Evolutionary conservation across 2,329 filamentous ascomycete species (phyloP).

Genomic region (Magnaporthiopsis poae): DNA sequence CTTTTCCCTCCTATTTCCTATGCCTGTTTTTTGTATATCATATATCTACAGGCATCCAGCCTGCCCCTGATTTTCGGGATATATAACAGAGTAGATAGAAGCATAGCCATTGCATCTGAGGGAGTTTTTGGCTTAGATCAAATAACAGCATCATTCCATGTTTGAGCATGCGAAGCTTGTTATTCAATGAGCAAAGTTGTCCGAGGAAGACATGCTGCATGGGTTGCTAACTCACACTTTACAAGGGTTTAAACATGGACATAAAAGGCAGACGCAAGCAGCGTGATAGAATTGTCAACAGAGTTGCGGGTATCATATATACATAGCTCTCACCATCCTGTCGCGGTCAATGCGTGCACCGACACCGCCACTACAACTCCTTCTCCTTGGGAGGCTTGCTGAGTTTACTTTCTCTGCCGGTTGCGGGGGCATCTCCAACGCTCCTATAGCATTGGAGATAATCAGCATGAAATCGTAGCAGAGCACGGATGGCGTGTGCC

Average conservation of each 20-base stretch:
- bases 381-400: conserved; percentile 34
- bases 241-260: not conserved
- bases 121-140: not conserved
- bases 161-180: not conserved
- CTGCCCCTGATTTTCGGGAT: not conserved
- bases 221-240: too few relatives aligned
- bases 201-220: too few relatives aligned
- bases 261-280: not conserved
- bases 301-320: conserved; percentile 8
- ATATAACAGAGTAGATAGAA: not conserved
- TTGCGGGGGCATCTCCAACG: conserved; percentile 45
- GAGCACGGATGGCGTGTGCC: not conserved
- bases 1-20: not conserved
- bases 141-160: not conserved
- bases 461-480: not conserved
- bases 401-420: conserved; percentile 41
- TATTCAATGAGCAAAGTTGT: too few relatives aligned
- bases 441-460: conserved; percentile 18
- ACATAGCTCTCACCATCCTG: not conserved
- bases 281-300: not conserved
- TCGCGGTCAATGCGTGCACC: too few relatives aligned
- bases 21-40: not conserved
- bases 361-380: conserved; percentile 24
- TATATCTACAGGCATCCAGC: not conserved
- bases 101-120: not conserved